These are phyloP conservation scores for Ascobolus immersus DNA, from an alignment of 495 filamentous ascomycete genomes.

Conservation along the genomic window DNA sequence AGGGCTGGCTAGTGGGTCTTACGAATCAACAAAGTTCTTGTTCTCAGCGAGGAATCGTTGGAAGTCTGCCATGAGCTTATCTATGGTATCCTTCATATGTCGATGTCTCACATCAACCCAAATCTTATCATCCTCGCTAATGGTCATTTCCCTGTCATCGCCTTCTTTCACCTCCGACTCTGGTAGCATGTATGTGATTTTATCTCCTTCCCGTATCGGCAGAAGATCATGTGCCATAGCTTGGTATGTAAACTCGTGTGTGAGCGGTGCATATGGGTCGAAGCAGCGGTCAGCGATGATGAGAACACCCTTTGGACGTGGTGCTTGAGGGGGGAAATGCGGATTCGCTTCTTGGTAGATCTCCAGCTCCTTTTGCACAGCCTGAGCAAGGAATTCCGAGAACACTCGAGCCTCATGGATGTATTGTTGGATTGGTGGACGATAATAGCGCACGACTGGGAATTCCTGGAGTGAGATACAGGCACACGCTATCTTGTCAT, in stretches of 20 bases:
- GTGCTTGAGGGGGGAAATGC: slow-evolving; percentile 49
- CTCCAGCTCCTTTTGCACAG: slow-evolving; percentile 74
- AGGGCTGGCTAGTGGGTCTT: too few species aligned
- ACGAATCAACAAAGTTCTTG: slow-evolving; percentile 69
- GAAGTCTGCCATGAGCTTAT: slow-evolving; percentile 77
- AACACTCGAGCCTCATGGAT: slow-evolving; percentile 70
- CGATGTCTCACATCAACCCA: slow-evolving; percentile 83
- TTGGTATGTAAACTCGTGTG: slow-evolving; percentile 97
- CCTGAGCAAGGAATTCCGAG: slow-evolving; percentile 67
- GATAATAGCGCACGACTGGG: slow-evolving; percentile 74
- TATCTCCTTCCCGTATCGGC: slow-evolving; percentile 64
- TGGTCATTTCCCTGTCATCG: slow-evolving; percentile 69
- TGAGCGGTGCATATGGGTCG: slow-evolving; percentile 60
- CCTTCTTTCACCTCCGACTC: slow-evolving; percentile 25
- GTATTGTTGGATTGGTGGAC: slow-evolving; percentile 37
- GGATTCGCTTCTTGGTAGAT: slow-evolving; percentile 54
- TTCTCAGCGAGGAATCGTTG: slow-evolving; percentile 72
- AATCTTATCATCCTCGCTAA: slow-evolving; percentile 66
- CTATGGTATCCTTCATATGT: slow-evolving; percentile 96
- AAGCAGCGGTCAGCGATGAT: slow-evolving; percentile 77
- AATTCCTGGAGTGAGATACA: slow-evolving; percentile 70
- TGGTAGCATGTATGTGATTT: slow-evolving; percentile 37
- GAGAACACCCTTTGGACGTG: slow-evolving; percentile 57
- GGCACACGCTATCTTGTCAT: slow-evolving; percentile 46
- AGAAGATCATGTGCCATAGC: slow-evolving; percentile 90